Conservation (phyloP, 768 basidiomycete genomes). For the Lactarius hatsudake region DNA sequence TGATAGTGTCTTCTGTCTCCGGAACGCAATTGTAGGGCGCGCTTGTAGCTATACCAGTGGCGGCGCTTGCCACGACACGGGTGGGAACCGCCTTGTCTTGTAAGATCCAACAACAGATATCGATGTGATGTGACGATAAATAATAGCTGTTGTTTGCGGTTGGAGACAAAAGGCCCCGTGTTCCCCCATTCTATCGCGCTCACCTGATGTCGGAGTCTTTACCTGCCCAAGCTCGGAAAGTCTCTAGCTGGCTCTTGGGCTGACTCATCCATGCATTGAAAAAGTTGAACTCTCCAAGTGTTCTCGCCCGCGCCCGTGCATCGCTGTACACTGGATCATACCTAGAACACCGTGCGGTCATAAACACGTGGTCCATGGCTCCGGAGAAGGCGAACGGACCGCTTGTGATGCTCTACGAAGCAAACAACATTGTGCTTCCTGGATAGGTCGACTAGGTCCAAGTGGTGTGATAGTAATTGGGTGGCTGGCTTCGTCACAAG, state of each 20-base stretch:
- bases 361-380: neutral
- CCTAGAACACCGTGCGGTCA: slow-evolving; percentile 34
- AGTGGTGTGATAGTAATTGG: slow-evolving; percentile 80
- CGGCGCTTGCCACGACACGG: slow-evolving; percentile 86
- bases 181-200: neutral
- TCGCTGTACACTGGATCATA: slow-evolving; percentile 94
- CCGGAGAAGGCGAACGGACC: slow-evolving; percentile 40
- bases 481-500: slow-evolving; percentile 93
- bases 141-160: slow-evolving; percentile 62
- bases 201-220: slow-evolving; percentile 91
- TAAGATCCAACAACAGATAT: slow-evolving; percentile 83
- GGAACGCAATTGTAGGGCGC: slow-evolving; percentile 86
- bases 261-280: slow-evolving; percentile 98
- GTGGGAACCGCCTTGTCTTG: slow-evolving; percentile 74
- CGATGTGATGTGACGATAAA: slow-evolving; percentile 92
- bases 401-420: slow-evolving; percentile 94
- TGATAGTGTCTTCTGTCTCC: slow-evolving; percentile 92
- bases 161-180: neutral
- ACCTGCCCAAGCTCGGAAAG: slow-evolving; percentile 94
- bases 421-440: slow-evolving; percentile 78
- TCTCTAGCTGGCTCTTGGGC: slow-evolving; percentile 91
- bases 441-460: slow-evolving; percentile 70
- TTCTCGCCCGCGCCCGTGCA: slow-evolving; percentile 71
- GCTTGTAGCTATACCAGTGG: slow-evolving; percentile 85
- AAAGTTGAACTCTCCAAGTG: slow-evolving; percentile 90